These are phyloP conservation scores for Xylaria bambusicola DNA, from an alignment of 495 filamentous ascomycete genomes.

Conservation along the genomic window DNA sequence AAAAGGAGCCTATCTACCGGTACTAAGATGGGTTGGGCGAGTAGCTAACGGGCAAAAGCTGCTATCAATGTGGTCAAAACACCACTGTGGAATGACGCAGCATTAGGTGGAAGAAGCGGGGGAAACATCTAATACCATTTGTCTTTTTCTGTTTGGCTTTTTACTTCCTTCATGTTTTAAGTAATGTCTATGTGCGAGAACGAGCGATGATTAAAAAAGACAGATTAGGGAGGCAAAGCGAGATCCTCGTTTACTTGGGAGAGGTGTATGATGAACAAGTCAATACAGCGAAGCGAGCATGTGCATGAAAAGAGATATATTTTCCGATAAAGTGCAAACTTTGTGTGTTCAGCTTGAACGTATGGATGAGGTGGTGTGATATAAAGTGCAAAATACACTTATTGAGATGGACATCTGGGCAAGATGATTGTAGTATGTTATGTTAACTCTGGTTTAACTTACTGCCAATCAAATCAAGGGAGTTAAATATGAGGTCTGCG, in stretches of 20 bases:
- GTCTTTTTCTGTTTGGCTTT: too few species aligned
- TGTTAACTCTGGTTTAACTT: too few species aligned
- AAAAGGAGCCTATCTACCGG: constrained; percentile 39
- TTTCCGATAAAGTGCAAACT: too few species aligned
- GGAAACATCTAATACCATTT: constrained; percentile 4
- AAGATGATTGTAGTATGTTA: too few species aligned
- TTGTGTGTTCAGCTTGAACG: too few species aligned
- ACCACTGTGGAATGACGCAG: background rate
- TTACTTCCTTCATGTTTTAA: constrained; percentile 3
- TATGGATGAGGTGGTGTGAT: too few species aligned
- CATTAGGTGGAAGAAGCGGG: background rate
- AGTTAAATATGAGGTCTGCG: too few species aligned
- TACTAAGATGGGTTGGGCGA: constrained; percentile 34
- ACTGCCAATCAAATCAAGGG: too few species aligned
- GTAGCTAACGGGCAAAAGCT: background rate
- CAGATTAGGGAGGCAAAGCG: background rate
- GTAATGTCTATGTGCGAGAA: constrained; percentile 4
- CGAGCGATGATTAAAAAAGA: constrained; percentile 1
- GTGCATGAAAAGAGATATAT: too few species aligned
- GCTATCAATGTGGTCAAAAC: background rate
- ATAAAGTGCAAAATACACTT: too few species aligned
- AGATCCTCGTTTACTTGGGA: too few species aligned
- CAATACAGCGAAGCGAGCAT: background rate
- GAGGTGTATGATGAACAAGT: background rate
- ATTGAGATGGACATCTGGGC: too few species aligned